Evolutionary conservation across 441 rosid genomes (phyloP).

Genomic region (Euphorbia celastroides): DNA sequence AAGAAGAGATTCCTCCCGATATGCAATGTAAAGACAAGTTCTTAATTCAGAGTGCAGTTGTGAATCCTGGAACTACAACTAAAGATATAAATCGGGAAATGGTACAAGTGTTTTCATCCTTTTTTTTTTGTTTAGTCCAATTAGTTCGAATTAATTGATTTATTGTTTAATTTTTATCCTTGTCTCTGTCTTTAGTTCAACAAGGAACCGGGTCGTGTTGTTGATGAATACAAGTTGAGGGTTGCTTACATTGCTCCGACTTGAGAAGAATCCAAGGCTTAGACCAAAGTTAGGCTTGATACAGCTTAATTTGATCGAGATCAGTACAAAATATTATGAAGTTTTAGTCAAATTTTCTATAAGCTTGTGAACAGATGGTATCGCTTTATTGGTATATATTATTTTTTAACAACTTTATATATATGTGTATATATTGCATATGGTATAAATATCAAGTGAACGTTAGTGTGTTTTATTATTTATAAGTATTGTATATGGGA

Average conservation of each 20-base stretch:
- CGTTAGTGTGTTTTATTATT: too few species aligned
- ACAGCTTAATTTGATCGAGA: too few species aligned
- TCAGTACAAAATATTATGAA: too few species aligned
- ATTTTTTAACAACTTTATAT: too few species aligned
- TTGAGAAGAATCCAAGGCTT: constrained; percentile 79
- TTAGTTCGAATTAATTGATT: neutral
- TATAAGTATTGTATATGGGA: too few species aligned
- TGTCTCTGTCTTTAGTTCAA: constrained; percentile 39
- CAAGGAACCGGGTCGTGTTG: constrained; percentile 46
- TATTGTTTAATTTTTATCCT: neutral
- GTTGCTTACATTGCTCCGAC: constrained; percentile 70
- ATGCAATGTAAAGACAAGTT: constrained; percentile 94
- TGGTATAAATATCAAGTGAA: too few species aligned
- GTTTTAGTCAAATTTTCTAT: too few species aligned
- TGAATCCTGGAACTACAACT: constrained; percentile 47
- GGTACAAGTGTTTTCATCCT: constrained; percentile 30
- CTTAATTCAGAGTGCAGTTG: constrained; percentile 68
- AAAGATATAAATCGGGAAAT: constrained; percentile 60
- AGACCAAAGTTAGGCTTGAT: too few species aligned
- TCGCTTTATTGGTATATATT: too few species aligned
- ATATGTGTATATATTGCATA: too few species aligned
- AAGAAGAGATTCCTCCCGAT: constrained; percentile 70
- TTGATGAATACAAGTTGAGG: constrained; percentile 76
- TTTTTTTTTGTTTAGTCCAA: neutral
- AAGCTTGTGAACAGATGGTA: too few species aligned